Percentiles rank a stretch among this genome's conserved stretches.
These are phyloP conservation scores for Lablab purpureus DNA, from an alignment of 306 rosid species.

Conservation along the genomic window DNA sequence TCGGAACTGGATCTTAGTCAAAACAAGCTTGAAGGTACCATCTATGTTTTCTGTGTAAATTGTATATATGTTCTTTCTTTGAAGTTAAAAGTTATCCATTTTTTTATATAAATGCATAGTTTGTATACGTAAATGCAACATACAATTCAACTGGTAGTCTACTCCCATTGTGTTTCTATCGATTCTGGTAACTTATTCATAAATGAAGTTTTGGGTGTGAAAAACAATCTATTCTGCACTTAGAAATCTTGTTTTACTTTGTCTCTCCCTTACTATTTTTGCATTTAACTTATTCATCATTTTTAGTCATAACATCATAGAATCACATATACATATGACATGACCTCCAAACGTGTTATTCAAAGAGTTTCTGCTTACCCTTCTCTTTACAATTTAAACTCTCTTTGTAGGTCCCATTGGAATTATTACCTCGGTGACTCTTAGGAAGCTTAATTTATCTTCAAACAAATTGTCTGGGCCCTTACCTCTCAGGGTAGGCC, in stretches of 20 bases:
- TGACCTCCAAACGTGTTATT: conserved; percentile 1
- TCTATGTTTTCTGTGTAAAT: conserved; percentile 3
- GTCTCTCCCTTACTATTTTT: neutral
- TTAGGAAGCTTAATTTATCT: conserved; percentile 77
- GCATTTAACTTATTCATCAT: conserved; percentile 18
- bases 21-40: conserved; percentile 75
- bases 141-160: conserved; percentile 1
- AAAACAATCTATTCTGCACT: neutral
- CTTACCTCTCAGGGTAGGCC: conserved; percentile 71
- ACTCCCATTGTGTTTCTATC: neutral
- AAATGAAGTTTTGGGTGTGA: neutral
- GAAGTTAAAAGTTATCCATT: neutral
- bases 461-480: conserved; percentile 78
- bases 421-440: conserved; percentile 73
- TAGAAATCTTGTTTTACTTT: neutral
- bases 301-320: conserved; percentile 30
- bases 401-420: conserved; percentile 73
- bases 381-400: conserved; percentile 29
- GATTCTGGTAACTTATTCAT: neutral
- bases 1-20: conserved; percentile 82
- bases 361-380: conserved; percentile 16
- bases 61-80: conserved; percentile 21
- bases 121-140: neutral
- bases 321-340: neutral
- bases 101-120: neutral